A percentile compares a stretch with the other conserved stretches of the same genome.
phyloP scores from a whole-genome alignment of 495 filamentous ascomycete species.

The Trichoderma virens region DNA sequence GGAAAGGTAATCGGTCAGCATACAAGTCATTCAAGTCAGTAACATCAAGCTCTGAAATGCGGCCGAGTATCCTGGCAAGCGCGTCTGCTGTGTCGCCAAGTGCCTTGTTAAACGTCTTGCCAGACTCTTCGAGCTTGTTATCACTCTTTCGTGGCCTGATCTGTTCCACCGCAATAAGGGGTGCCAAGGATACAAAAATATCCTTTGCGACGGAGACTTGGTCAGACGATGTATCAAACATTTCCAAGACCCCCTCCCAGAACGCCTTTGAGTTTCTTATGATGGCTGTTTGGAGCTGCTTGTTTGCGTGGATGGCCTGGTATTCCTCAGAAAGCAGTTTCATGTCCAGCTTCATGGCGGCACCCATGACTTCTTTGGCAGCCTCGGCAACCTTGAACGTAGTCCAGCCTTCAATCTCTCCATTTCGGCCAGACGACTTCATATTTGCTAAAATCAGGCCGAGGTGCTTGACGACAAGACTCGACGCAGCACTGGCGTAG shows the following conservation, averaged over 20 bases:
- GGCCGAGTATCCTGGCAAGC: slow-evolving; percentile 64
- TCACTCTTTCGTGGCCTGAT: slow-evolving; percentile 47
- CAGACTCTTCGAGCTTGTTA: slow-evolving; percentile 44
- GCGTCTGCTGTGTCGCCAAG: slow-evolving; percentile 61
- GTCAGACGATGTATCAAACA: slow-evolving; percentile 47
- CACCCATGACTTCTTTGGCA: slow-evolving; percentile 58
- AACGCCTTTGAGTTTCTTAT: slow-evolving; percentile 57
- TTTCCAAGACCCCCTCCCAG: slow-evolving; percentile 68
- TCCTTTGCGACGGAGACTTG: slow-evolving; percentile 59
- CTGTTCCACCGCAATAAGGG: slow-evolving; percentile 63
- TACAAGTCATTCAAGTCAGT: slow-evolving; percentile 58
- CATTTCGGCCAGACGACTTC: slow-evolving; percentile 27
- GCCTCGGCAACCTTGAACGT: slow-evolving; percentile 33
- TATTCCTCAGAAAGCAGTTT: slow-evolving; percentile 65
- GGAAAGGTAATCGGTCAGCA: slow-evolving; percentile 45
- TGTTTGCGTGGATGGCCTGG: slow-evolving; percentile 50
- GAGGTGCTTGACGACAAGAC: slow-evolving; percentile 39
- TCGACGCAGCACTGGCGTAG: slow-evolving; percentile 44
- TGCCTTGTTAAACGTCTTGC: slow-evolving; percentile 59
- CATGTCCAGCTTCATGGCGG: slow-evolving; percentile 67
- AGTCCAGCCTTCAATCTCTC: slow-evolving; percentile 23
- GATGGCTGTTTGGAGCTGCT: slow-evolving; percentile 57
- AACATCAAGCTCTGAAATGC: slow-evolving; percentile 64
- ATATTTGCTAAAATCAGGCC: slow-evolving; percentile 31
- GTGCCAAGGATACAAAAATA: slow-evolving; percentile 61